Conservation (phyloP, 352 stramenopile genomes). For the Plasmopara viticola region DNA sequence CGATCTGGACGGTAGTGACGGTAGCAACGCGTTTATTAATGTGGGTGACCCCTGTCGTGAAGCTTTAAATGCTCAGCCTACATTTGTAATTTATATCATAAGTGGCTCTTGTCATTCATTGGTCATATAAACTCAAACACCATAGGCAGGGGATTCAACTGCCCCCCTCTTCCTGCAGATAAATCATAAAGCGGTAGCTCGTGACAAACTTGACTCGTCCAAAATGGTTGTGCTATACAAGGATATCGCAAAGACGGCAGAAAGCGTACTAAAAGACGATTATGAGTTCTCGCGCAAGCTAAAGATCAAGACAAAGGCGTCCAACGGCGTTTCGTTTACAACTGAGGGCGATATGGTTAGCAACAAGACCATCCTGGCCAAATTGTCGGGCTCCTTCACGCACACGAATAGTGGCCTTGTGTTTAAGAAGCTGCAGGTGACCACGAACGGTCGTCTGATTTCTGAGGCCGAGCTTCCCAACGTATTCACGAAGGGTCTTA, state of each 20-base stretch:
- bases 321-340: constrained; percentile 71
- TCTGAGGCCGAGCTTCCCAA: constrained; percentile 76
- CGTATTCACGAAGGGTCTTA: constrained; percentile 65
- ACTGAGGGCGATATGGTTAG: constrained; percentile 62
- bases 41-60: no score
- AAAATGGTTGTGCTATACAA: constrained; percentile 74
- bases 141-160: no score
- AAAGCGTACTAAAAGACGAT: constrained; percentile 68
- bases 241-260: constrained; percentile 72
- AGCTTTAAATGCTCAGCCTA: no score
- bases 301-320: constrained; percentile 77
- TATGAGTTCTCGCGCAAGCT: constrained; percentile 77
- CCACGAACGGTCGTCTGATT: constrained; percentile 67
- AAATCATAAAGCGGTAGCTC: no score
- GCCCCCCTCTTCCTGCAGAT: no score
- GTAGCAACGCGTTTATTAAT: no score
- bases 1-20: no score
- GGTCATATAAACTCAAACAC: no score
- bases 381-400: constrained; percentile 74
- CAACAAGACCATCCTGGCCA: constrained; percentile 84
- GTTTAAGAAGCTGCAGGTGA: constrained; percentile 86
- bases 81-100: no score
- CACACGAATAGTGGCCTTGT: constrained; percentile 55
- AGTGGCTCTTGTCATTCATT: no score
- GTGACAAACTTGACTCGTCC: no score